A percentile compares a stretch with the other conserved stretches of the same genome.
Evolutionary conservation across 805 yeast species (phyloP).

Genomic region (Yamadazyma kitorensis): DNA sequence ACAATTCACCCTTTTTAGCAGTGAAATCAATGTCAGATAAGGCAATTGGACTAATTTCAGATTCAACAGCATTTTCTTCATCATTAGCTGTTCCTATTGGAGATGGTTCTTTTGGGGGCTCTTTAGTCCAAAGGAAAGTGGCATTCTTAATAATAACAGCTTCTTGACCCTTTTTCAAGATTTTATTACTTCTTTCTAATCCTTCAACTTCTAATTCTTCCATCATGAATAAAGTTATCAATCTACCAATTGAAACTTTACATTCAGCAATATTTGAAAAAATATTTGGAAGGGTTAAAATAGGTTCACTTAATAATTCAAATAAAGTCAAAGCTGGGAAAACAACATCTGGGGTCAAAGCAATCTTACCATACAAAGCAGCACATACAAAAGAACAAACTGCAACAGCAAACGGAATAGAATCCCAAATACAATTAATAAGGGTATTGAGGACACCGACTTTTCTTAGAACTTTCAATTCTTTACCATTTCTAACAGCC

Average conservation of each 20-base stretch:
- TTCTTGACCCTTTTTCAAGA: conserved; percentile 18
- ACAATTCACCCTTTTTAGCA: conserved; percentile 33
- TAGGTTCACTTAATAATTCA: conserved; percentile 33
- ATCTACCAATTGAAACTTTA: conserved; percentile 31
- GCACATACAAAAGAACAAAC: conserved; percentile 31
- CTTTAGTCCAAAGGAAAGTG: conserved; percentile 28
- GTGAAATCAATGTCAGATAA: conserved; percentile 28
- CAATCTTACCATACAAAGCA: conserved; percentile 20
- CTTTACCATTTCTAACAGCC: conserved; percentile 34
- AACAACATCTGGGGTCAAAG: conserved; percentile 34
- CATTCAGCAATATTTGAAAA: conserved; percentile 28
- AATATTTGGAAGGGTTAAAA: conserved; percentile 30
- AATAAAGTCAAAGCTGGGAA: conserved; percentile 42
- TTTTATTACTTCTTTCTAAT: conserved; percentile 17
- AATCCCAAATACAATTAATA: conserved; percentile 33
- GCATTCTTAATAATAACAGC: conserved; percentile 27
- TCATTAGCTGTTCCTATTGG: conserved; percentile 10
- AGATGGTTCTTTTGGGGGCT: conserved; percentile 8
- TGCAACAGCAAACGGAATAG: conserved; percentile 36
- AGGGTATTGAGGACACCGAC: conserved; percentile 34
- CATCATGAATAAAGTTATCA: conserved; percentile 28
- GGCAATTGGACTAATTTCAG: conserved; percentile 21
- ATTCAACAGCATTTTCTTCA: conserved; percentile 17
- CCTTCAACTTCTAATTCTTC: conserved; percentile 31
- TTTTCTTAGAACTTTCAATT: conserved; percentile 24